Conservation (phyloP, 2,329 filamentous ascomycete genomes). For the Colletotrichum sp. region DNA sequence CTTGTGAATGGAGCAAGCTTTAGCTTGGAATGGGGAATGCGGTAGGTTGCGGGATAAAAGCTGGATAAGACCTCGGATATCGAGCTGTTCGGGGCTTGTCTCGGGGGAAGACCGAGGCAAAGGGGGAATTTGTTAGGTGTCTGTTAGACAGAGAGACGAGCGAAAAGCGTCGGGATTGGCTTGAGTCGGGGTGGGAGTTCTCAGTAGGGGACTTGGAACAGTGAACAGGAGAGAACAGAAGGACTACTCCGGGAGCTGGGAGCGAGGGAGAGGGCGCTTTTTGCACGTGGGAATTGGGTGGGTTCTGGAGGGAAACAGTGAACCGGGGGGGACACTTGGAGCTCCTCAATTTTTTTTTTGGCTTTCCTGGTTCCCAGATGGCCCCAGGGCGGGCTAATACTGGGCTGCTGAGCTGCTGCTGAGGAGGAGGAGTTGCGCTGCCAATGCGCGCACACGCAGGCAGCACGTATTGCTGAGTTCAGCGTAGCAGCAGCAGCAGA, state of each 20-base stretch:
- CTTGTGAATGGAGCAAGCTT: neutral
- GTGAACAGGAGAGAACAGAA: neutral
- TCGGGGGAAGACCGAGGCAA: constrained; percentile 15
- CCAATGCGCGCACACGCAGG: neutral
- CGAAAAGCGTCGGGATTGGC: constrained; percentile 1
- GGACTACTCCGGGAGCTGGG: neutral
- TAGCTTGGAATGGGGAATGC: constrained; percentile 10
- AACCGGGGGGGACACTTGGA: neutral
- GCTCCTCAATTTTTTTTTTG: constrained; percentile 15
- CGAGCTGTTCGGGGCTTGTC: constrained; percentile 13
- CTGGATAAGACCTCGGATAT: constrained; percentile 20
- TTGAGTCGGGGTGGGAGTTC: neutral
- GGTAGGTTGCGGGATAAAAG: constrained; percentile 18
- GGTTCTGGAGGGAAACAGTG: constrained; percentile 14
- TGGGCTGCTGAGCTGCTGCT: constrained; percentile 2
- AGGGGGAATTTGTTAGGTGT: neutral
- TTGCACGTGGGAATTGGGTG: constrained; percentile 22
- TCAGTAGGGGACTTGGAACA: neutral
- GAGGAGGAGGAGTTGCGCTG: neutral
- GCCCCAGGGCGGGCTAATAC: neutral
- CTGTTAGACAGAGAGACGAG: neutral
- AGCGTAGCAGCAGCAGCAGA: neutral
- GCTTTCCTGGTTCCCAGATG: neutral
- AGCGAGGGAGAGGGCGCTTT: constrained; percentile 18
- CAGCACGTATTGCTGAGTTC: neutral